Evolutionary conservation across 371 early-diverging fungal species (phyloP).

Genomic region (Apophysomyces ossiformis): DNA sequence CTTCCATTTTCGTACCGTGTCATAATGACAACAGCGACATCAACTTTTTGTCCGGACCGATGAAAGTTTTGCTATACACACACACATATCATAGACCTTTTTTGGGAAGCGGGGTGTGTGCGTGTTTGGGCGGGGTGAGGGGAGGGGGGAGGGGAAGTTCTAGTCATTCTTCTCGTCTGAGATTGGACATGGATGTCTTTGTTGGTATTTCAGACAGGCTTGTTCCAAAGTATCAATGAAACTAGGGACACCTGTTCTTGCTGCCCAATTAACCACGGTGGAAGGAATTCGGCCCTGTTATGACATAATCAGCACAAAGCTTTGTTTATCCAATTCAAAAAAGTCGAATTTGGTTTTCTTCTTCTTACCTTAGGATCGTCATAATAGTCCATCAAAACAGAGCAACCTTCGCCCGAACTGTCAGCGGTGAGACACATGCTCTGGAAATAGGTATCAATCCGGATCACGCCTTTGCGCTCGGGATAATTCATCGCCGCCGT

Average conservation of each 20-base stretch:
- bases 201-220: conserved; percentile 28
- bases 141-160: too few relatives aligned
- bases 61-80: background rate
- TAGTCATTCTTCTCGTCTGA: conserved; percentile 1
- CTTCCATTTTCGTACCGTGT: background rate
- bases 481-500: conserved; percentile 27
- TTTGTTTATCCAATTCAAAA: too few relatives aligned
- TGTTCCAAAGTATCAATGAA: conserved; percentile 35
- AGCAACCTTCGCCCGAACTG: conserved; percentile 42
- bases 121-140: too few relatives aligned
- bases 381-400: conserved; percentile 54
- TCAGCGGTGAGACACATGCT: conserved; percentile 45
- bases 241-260: conserved; percentile 49
- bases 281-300: conserved; percentile 51
- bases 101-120: too few relatives aligned
- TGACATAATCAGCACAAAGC: background rate
- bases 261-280: conserved; percentile 54
- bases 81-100: too few relatives aligned
- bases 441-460: conserved; percentile 54
- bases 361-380: conserved; percentile 55
- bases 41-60: background rate
- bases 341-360: conserved; percentile 11
- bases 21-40: conserved; percentile 2
- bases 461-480: conserved; percentile 41
- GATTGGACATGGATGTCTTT: conserved; percentile 17